Conservation (phyloP, 2,329 filamentous ascomycete genomes). For the Pseudocercospora vitis region DNA sequence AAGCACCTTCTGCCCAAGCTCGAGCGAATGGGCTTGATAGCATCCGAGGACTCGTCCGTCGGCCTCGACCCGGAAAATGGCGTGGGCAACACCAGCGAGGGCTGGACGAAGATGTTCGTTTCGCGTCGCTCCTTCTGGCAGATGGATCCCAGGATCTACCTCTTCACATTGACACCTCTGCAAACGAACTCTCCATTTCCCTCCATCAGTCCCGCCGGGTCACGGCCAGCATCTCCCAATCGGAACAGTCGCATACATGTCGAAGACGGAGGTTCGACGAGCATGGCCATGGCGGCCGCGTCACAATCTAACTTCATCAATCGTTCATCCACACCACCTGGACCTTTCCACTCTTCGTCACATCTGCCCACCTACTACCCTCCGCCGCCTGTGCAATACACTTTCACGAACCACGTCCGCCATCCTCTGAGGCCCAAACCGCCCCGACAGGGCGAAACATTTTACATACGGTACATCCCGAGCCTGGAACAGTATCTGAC, state of each 20-base stretch:
- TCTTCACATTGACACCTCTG: slow-evolving; percentile 75
- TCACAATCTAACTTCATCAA: slow-evolving; percentile 16
- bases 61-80: slow-evolving; percentile 60
- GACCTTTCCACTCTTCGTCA: slow-evolving; percentile 77
- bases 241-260: slow-evolving; percentile 23
- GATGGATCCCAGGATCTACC: slow-evolving; percentile 78
- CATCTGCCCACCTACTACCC: slow-evolving; percentile 91
- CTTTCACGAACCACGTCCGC: slow-evolving; percentile 71
- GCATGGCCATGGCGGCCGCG: slow-evolving; percentile 16
- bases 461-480: slow-evolving; percentile 85
- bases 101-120: slow-evolving; percentile 80
- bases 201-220: slow-evolving; percentile 52
- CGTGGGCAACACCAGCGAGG: slow-evolving; percentile 55
- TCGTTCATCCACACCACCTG: slow-evolving; percentile 37
- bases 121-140: slow-evolving; percentile 87
- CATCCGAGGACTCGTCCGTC: slow-evolving; percentile 72
- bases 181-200: slow-evolving; percentile 48
- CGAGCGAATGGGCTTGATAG: slow-evolving; percentile 86
- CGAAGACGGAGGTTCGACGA: slow-evolving; percentile 15
- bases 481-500: slow-evolving; percentile 81
- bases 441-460: slow-evolving; percentile 82
- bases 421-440: slow-evolving; percentile 88
- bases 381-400: slow-evolving; percentile 77
- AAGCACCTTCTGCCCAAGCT: slow-evolving; percentile 83
- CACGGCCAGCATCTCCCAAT: slow-evolving; percentile 53